Evolutionary conservation across 805 yeast genomes (phyloP).

Genomic region (Ogataea salicorniae): DNA sequence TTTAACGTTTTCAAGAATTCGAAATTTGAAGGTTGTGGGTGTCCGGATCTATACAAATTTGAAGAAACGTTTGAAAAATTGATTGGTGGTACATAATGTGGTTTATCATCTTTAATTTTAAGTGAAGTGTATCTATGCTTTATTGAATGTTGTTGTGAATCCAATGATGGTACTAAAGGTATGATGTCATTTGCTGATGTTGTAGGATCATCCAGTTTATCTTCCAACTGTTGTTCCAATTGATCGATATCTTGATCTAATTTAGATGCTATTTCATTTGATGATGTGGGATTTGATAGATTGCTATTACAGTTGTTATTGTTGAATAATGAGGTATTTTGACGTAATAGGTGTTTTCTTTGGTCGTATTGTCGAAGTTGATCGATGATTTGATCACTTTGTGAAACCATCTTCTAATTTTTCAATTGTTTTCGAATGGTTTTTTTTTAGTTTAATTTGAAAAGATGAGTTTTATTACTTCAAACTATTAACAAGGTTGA

Average conservation of each 20-base stretch:
- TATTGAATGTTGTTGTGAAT: too few relatives aligned
- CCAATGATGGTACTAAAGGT: background rate
- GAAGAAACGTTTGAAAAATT: conserved; percentile 87
- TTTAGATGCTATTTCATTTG: background rate
- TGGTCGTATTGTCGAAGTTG: conserved; percentile 32
- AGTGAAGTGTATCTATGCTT: conserved; percentile 26
- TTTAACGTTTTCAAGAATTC: conserved; percentile 68
- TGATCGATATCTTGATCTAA: background rate
- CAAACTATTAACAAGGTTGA: too few relatives aligned
- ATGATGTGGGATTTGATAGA: background rate
- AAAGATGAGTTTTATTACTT: too few relatives aligned
- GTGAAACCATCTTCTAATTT: conserved; percentile 30
- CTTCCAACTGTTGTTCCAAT: conserved; percentile 2
- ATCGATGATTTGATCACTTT: conserved; percentile 30
- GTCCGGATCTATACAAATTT: conserved; percentile 85
- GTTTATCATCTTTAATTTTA: conserved; percentile 27
- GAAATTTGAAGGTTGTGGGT: conserved; percentile 83
- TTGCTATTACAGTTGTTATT: background rate
- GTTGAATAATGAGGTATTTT: conserved; percentile 3
- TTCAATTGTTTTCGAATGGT: background rate
- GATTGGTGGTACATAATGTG: conserved; percentile 75
- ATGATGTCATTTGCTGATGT: background rate
- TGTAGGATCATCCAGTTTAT: background rate
- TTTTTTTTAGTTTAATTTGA: too few relatives aligned
- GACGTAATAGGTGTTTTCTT: conserved; percentile 20